phyloP scores from a whole-genome alignment of 345 rosid genomes.

The Eucalyptus globulus region DNA sequence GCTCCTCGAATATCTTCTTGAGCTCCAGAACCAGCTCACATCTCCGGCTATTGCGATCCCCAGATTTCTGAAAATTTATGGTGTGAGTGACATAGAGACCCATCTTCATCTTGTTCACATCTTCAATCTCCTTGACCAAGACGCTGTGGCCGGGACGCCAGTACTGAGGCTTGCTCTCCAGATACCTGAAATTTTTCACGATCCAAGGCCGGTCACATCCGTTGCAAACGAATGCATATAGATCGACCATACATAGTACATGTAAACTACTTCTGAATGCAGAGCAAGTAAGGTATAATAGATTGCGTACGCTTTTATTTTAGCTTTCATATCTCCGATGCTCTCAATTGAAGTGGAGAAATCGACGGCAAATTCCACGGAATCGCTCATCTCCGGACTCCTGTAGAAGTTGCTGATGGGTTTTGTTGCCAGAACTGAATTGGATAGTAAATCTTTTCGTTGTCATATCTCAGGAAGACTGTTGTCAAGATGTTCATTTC shows the following conservation, averaged over 20 bases:
- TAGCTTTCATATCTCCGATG: slow-evolving; percentile 31
- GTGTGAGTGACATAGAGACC: slow-evolving; percentile 41
- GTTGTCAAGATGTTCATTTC: slow-evolving; percentile 64
- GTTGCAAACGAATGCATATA: not conserved
- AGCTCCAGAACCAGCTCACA: slow-evolving; percentile 38
- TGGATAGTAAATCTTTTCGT: slow-evolving; percentile 58
- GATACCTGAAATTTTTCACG: slow-evolving; percentile 16
- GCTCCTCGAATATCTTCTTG: slow-evolving; percentile 46
- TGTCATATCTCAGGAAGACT: slow-evolving; percentile 55
- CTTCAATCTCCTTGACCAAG: slow-evolving; percentile 48
- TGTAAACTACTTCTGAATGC: not conserved
- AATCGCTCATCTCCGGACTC: slow-evolving; percentile 72
- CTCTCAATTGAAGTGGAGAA: slow-evolving; percentile 45
- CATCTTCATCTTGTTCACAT: slow-evolving; percentile 65
- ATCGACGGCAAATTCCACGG: slow-evolving; percentile 44
- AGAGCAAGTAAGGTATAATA: not conserved
- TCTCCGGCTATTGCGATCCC: slow-evolving; percentile 33
- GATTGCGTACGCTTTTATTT: slow-evolving; percentile 21
- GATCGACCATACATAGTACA: not conserved
- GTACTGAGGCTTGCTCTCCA: slow-evolving; percentile 52
- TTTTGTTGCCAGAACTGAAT: slow-evolving; percentile 36
- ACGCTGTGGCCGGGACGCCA: slow-evolving; percentile 38
- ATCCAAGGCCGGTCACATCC: not conserved
- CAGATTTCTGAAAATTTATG: slow-evolving; percentile 37
- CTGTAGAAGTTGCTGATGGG: slow-evolving; percentile 55